Evolutionary conservation across 2,329 filamentous ascomycete genomes (phyloP).

Genomic region (Fulvia fulva): DNA sequence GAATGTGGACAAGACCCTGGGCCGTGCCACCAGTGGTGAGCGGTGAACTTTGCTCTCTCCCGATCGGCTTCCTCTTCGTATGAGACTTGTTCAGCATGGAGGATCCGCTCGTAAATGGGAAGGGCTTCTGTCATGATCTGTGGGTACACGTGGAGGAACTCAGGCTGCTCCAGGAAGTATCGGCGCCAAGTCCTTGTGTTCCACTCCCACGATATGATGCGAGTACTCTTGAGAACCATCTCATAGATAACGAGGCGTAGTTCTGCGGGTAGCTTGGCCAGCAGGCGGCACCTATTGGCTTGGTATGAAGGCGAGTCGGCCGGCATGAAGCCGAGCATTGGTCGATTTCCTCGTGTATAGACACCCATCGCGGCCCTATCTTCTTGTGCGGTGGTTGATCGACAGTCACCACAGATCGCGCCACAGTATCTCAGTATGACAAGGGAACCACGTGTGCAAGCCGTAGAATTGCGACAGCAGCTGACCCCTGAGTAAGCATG

Average conservation of each 20-base stretch:
- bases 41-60: background rate
- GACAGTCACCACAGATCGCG: too few species aligned
- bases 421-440: too few species aligned
- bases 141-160: background rate
- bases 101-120: background rate
- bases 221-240: background rate
- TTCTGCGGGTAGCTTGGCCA: background rate
- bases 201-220: background rate
- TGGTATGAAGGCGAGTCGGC: background rate
- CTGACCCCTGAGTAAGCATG: background rate
- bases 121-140: background rate
- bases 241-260: background rate
- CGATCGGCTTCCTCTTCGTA: background rate
- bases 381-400: too few species aligned
- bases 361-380: too few species aligned
- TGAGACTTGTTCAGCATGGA: background rate
- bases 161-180: background rate
- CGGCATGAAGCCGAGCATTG: background rate
- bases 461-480: background rate
- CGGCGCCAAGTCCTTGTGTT: background rate
- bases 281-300: background rate
- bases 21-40: background rate
- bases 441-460: background rate
- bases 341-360: too few species aligned
- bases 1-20: background rate